phyloP scores from a whole-genome alignment of 2,329 filamentous ascomycete genomes.

The Penicillium brasilianum region DNA sequence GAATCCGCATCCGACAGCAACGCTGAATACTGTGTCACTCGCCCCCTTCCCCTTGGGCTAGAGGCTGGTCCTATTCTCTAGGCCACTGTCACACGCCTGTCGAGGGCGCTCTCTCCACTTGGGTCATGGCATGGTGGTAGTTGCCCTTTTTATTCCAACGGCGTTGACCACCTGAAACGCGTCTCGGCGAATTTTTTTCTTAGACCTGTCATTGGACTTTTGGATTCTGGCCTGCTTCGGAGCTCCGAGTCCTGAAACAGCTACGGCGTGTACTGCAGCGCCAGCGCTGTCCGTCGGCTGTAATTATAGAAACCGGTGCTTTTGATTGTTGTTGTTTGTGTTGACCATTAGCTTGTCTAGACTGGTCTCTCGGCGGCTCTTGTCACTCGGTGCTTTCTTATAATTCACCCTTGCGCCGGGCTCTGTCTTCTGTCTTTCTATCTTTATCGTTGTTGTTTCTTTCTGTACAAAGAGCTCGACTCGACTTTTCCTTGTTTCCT shows the following conservation, averaged over 20 bases:
- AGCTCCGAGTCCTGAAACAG: slow-evolving; percentile 26
- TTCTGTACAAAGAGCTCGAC: slow-evolving; percentile 2
- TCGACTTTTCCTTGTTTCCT: slow-evolving; percentile 16
- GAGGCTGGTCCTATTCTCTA: background rate
- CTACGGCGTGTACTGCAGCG: slow-evolving; percentile 12
- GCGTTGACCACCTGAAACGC: slow-evolving; percentile 23
- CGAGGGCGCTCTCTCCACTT: slow-evolving; percentile 5
- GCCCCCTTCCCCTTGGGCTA: background rate
- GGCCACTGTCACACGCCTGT: slow-evolving; percentile 8
- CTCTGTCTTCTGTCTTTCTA: background rate
- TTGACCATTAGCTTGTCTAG: slow-evolving; percentile 18
- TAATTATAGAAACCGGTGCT: slow-evolving; percentile 30
- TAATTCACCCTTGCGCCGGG: slow-evolving; percentile 11
- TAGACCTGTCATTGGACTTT: slow-evolving; percentile 28
- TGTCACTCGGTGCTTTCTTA: slow-evolving; percentile 11
- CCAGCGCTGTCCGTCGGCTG: slow-evolving; percentile 11
- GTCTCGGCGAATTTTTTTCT: slow-evolving; percentile 22
- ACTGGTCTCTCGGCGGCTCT: slow-evolving; percentile 14
- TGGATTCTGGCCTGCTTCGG: background rate
- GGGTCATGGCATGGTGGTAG: slow-evolving; percentile 22
- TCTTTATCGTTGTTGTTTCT: slow-evolving; percentile 3
- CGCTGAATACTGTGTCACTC: background rate
- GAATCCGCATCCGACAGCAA: slow-evolving; percentile 16
- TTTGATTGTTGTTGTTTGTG: background rate
- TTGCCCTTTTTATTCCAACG: background rate